Evolutionary conservation across 371 early-diverging fungal genomes (phyloP), one percentile per base, ranked within the genome.

Genomic region (Mucor saturninus): DNA sequence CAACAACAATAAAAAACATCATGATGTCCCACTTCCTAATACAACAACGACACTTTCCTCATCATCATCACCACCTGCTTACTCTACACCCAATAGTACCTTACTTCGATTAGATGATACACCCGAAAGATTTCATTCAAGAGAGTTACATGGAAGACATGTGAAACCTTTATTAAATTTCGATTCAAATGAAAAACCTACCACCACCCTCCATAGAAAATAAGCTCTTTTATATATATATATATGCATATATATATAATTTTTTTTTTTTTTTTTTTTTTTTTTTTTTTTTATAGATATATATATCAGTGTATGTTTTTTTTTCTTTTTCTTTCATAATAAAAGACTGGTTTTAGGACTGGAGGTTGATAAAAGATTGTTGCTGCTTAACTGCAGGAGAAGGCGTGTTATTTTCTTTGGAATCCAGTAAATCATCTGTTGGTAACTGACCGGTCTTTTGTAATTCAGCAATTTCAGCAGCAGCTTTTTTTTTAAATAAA

Each of bases 401-500:
- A 38, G 59, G 59, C 6, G 59, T 58, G 14, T 46, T 58, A 29
- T 58, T 59, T 29, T 59, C 59, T 39, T 59, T 59, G 21, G 59
- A 29, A 4, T 35, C 35, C 8, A 35, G 35, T 8, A 35, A 6
- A 35, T 49, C 26, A 15, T 67, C 45, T 26, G 52, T 56, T 5
- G 73, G 69, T 40, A 74, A 48, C 53, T 73, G 75, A 28, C 74
- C 77, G 43, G 62, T 46, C 37, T 68, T 76, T 60, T 87, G 85
- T 39, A 86, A 56, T 57, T 86, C 83, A 13, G 85, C 85, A 40
- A 87, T 86, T 67, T 87, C 87, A 28, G 83, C 81, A 21, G 85
- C 82, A 59, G 87, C 81, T 80, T 46, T 57, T 8, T 35, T 4
- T 4, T 35, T 8, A 35, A 35, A 35, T 35, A 6, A 35, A 35